Conservation (phyloP, 805 yeast species). For the Hanseniaspora mollemarum region DNA sequence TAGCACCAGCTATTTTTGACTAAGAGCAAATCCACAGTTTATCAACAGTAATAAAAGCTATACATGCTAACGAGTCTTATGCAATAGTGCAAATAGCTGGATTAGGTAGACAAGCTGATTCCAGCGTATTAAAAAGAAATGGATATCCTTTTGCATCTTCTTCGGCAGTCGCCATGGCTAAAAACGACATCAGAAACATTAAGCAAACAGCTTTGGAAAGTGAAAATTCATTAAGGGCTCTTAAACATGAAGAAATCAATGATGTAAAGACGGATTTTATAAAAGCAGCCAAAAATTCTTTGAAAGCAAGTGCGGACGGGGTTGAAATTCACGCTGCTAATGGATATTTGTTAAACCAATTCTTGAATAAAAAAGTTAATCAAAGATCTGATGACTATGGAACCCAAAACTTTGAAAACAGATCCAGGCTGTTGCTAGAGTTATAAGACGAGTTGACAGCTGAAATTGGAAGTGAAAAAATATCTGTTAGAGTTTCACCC, state of each 20-base stretch:
- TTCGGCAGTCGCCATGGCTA: constrained; percentile 30
- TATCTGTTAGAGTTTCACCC: constrained; percentile 43
- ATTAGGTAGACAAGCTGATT: constrained; percentile 35
- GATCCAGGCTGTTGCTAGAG: constrained; percentile 38
- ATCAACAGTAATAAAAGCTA: constrained; percentile 38
- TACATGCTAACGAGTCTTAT: constrained; percentile 41
- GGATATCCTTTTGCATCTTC: constrained; percentile 34
- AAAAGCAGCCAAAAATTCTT: constrained; percentile 34
- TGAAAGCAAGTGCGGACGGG: constrained; percentile 40
- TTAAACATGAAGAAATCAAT: constrained; percentile 31
- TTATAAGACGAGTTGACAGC: constrained; percentile 40
- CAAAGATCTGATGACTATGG: constrained; percentile 45
- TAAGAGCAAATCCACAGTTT: constrained; percentile 40
- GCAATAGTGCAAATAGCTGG: constrained; percentile 44
- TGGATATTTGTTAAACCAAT: constrained; percentile 50
- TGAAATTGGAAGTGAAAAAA: constrained; percentile 41
- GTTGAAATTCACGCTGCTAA: constrained; percentile 60
- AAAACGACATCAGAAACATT: constrained; percentile 24
- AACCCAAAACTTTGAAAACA: constrained; percentile 39
- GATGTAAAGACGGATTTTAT: constrained; percentile 35
- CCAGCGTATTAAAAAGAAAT: constrained; percentile 29
- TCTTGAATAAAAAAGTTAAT: constrained; percentile 38
- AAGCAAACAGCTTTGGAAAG: constrained; percentile 30
- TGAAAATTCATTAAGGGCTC: constrained; percentile 16
- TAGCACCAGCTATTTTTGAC: constrained; percentile 42